Evolutionary conservation across 805 yeast species (phyloP).

Genomic region (Candida endomychidarum): DNA sequence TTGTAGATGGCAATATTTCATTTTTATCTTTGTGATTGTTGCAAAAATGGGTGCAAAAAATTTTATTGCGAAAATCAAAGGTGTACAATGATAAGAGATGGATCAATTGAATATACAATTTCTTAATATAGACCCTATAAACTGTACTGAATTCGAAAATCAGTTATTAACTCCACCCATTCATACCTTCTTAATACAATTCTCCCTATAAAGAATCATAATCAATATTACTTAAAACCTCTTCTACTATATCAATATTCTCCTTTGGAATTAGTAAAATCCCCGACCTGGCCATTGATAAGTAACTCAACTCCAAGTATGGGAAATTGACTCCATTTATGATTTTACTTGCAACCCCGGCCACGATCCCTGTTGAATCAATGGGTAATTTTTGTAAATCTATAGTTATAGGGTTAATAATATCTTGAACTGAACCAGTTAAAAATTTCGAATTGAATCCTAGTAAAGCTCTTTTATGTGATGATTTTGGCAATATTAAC

Average conservation of each 20-base stretch:
- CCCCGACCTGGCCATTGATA: constrained; percentile 61
- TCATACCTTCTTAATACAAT: too few species aligned
- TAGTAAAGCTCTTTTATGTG: constrained; percentile 31
- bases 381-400: constrained; percentile 55
- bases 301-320: constrained; percentile 51
- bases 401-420: constrained; percentile 54
- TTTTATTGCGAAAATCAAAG: too few species aligned
- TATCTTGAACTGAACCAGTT: constrained; percentile 58
- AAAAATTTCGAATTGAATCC: constrained; percentile 43
- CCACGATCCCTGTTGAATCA: constrained; percentile 65
- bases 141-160: too few species aligned
- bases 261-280: constrained; percentile 60
- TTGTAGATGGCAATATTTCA: neutral
- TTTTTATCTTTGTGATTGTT: neutral
- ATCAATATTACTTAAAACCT: constrained; percentile 18
- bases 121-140: too few species aligned
- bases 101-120: too few species aligned
- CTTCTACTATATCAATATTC: constrained; percentile 34
- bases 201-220: too few species aligned
- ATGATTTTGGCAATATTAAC: constrained; percentile 45
- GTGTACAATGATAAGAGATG: too few species aligned
- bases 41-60: neutral
- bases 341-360: constrained; percentile 58
- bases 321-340: constrained; percentile 31
- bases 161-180: too few species aligned